Percentiles rank a stretch among this genome's conserved stretches.
phyloP scores from a whole-genome alignment of 1,284 basidiomycete species.

The Fomitopsis palustris region DNA sequence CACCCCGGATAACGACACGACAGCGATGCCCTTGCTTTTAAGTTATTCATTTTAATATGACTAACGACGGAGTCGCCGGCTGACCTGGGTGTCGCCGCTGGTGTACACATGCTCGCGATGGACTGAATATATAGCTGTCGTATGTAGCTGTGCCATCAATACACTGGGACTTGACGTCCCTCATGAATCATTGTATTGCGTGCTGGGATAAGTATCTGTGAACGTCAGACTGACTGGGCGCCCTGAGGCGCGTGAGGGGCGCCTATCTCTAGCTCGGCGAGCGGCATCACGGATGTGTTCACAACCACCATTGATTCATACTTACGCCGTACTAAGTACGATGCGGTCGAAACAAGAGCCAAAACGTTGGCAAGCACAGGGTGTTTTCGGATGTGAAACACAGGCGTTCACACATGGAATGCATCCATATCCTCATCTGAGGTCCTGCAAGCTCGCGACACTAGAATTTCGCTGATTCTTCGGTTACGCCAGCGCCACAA shows the following conservation, averaged over 20 bases:
- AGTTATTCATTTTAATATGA: not conserved
- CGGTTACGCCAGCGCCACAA: not conserved
- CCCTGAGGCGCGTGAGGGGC: too few relatives aligned
- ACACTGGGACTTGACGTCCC: not conserved
- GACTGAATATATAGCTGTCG: conserved; percentile 3
- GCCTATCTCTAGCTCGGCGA: too few relatives aligned
- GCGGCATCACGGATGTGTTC: too few relatives aligned
- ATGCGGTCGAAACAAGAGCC: too few relatives aligned
- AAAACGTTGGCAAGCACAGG: too few relatives aligned
- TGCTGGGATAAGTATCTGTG: too few relatives aligned
- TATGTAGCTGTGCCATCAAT: not conserved
- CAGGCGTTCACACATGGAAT: not conserved
- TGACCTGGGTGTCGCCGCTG: conserved; percentile 1
- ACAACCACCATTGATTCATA: too few relatives aligned
- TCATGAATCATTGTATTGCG: not conserved
- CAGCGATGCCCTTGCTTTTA: not conserved
- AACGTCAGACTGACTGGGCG: too few relatives aligned
- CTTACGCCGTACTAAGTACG: too few relatives aligned
- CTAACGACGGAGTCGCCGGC: not conserved
- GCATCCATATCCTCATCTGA: not conserved
- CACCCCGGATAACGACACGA: not conserved
- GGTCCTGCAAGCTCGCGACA: not conserved
- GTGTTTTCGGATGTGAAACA: too few relatives aligned
- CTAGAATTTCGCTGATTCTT: not conserved
- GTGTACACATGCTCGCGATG: not conserved